A percentile compares a stretch with the other conserved stretches of the same genome.
phyloP scores from a whole-genome alignment of 2,329 filamentous ascomycete species.

The Xylaria hypoxylon region DNA sequence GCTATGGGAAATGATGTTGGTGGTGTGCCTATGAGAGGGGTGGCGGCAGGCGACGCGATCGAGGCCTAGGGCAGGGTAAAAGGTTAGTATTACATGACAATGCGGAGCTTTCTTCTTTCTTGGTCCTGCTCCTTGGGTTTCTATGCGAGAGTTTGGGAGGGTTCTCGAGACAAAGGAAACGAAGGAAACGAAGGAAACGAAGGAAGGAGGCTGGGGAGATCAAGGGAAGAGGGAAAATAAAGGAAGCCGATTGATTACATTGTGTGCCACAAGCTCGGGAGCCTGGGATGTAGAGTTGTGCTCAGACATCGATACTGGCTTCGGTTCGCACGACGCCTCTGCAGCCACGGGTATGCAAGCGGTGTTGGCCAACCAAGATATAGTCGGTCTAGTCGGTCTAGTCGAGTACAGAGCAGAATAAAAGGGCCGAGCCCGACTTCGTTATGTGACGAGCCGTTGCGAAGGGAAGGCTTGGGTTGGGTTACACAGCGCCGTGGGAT shows the following conservation, averaged over 20 bases:
- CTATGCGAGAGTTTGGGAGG: not conserved
- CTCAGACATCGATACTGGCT: conserved; percentile 46
- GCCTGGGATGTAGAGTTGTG: conserved; percentile 45
- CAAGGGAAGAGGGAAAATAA: conserved; percentile 13
- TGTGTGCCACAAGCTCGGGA: conserved; percentile 46
- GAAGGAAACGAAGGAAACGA: not conserved
- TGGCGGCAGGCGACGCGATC: conserved; percentile 42
- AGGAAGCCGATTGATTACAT: conserved; percentile 44
- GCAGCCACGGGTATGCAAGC: conserved; percentile 42
- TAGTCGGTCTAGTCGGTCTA: conserved; percentile 40
- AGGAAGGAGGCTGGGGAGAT: conserved; percentile 16
- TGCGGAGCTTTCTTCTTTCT: conserved; percentile 26
- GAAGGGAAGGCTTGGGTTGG: conserved; percentile 32
- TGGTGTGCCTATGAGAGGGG: conserved; percentile 43
- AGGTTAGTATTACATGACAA: conserved; percentile 47
- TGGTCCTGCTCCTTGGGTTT: not conserved
- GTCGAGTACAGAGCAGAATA: conserved; percentile 41
- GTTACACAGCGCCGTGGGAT: conserved; percentile 38
- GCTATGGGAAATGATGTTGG: conserved; percentile 54
- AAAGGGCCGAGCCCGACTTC: conserved; percentile 47
- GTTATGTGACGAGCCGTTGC: conserved; percentile 43
- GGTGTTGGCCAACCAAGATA: conserved; percentile 41
- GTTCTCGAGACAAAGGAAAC: conserved; percentile 9
- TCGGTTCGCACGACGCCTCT: conserved; percentile 38
- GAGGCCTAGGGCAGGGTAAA: conserved; percentile 44